phyloP scores from a whole-genome alignment of 345 rosid genomes.

The Salix exigua region DNA sequence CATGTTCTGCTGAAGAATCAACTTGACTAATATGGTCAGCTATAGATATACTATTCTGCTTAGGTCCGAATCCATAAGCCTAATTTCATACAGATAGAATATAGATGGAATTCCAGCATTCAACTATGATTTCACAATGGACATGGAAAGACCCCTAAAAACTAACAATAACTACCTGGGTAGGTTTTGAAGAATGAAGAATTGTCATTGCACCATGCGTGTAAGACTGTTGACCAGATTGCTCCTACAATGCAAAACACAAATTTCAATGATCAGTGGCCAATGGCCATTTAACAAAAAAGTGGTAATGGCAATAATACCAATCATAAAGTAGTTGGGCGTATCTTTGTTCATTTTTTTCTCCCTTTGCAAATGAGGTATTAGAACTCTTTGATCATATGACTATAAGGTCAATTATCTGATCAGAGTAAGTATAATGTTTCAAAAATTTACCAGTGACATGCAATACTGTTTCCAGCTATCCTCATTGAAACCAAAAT shows the following conservation, averaged over 20 bases:
- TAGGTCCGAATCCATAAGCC: slow-evolving; percentile 22
- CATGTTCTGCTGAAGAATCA: slow-evolving; percentile 12
- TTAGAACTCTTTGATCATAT: too few species aligned
- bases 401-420: not conserved
- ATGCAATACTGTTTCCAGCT: slow-evolving; percentile 66
- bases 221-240: slow-evolving; percentile 20
- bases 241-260: slow-evolving; percentile 30
- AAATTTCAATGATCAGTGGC: not conserved
- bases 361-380: too few species aligned
- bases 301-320: not conserved
- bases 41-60: slow-evolving; percentile 13
- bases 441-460: slow-evolving; percentile 37
- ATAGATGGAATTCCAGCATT: not conserved
- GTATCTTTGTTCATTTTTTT: too few species aligned
- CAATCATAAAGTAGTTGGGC: too few species aligned
- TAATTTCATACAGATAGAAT: slow-evolving; percentile 9
- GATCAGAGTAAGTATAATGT: not conserved
- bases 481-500: slow-evolving; percentile 61
- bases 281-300: not conserved
- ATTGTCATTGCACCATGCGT: slow-evolving; percentile 14
- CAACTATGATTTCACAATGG: not conserved
- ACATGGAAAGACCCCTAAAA: slow-evolving; percentile 1
- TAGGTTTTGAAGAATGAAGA: slow-evolving; percentile 15
- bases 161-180: slow-evolving; percentile 21
- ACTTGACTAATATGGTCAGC: slow-evolving; percentile 15